Percentiles rank a stretch among this genome's conserved stretches.
These are phyloP conservation scores for Pulicaria dysenterica DNA, from an alignment of 129 eudicot genomes.

Conservation along the genomic window DNA sequence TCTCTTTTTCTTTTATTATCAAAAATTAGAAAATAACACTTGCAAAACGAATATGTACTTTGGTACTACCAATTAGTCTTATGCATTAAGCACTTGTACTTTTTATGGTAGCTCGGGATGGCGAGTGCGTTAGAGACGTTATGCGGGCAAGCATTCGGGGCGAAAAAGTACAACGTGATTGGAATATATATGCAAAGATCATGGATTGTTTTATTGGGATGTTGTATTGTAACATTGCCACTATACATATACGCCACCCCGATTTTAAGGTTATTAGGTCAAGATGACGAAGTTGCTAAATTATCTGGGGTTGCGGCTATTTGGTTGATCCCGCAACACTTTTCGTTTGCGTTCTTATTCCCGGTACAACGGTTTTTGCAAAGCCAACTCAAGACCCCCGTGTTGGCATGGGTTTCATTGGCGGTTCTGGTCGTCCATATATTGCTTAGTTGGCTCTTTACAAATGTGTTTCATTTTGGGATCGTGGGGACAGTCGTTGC, in stretches of 20 bases:
- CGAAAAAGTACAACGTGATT: constrained; percentile 61
- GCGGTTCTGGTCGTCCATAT: constrained; percentile 49
- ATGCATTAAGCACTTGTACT: not conserved
- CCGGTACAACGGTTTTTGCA: constrained; percentile 74
- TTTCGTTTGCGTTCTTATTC: constrained; percentile 71
- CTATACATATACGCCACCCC: constrained; percentile 60
- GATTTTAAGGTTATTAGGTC: constrained; percentile 50
- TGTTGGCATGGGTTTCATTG: constrained; percentile 63
- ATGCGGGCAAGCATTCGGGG: constrained; percentile 88
- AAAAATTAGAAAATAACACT: too few species aligned
- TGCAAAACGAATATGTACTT: not conserved
- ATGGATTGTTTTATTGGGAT: constrained; percentile 57
- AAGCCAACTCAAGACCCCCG: constrained; percentile 64
- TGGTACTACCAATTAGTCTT: not conserved
- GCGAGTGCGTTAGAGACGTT: constrained; percentile 87
- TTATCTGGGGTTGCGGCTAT: constrained; percentile 56
- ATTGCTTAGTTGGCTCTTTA: constrained; percentile 49
- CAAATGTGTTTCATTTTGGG: constrained; percentile 46
- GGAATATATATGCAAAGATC: constrained; percentile 82
- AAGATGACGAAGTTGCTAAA: constrained; percentile 60
- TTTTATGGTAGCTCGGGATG: constrained; percentile 60
- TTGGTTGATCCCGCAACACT: constrained; percentile 80
- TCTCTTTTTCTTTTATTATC: too few species aligned
- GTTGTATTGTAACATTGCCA: constrained; percentile 55
- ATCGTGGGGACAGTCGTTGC: constrained; percentile 60